phyloP scores from a whole-genome alignment of 768 basidiomycete species.

The Leccinum boreale region DNA sequence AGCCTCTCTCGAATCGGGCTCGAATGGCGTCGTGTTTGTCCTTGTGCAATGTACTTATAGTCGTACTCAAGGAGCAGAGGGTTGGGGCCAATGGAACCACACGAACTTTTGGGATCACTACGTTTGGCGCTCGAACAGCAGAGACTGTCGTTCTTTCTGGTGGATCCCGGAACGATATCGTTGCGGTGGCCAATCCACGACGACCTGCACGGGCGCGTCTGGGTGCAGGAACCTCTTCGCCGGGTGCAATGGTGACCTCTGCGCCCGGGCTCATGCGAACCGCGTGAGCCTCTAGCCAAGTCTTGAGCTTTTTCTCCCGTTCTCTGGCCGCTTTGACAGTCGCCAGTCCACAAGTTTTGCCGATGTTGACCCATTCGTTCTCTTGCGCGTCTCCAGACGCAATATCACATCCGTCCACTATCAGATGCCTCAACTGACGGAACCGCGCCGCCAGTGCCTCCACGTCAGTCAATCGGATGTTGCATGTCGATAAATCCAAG shows the following conservation, averaged over 20 bases:
- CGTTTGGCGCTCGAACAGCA: constrained; percentile 4
- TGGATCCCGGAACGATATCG: constrained; percentile 53
- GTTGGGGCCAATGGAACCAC: constrained; percentile 54
- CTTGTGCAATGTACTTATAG: constrained; percentile 27
- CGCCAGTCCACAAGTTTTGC: constrained; percentile 56
- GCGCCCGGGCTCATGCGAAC: background rate
- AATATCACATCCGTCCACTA: constrained; percentile 66
- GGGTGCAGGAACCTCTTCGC: background rate
- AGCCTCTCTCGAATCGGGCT: constrained; percentile 57
- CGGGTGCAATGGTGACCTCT: background rate
- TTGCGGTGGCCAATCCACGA: constrained; percentile 61
- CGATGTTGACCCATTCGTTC: constrained; percentile 60
- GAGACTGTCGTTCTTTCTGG: constrained; percentile 17
- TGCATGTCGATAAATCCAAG: constrained; percentile 76
- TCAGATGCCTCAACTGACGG: constrained; percentile 53
- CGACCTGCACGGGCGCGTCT: constrained; percentile 44
- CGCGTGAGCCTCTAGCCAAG: constrained; percentile 42
- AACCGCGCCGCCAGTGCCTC: constrained; percentile 53
- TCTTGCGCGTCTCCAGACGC: constrained; percentile 48
- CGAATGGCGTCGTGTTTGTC: constrained; percentile 40
- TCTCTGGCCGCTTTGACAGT: constrained; percentile 62
- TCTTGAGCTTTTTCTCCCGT: constrained; percentile 58
- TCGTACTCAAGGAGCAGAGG: constrained; percentile 49
- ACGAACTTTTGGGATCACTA: constrained; percentile 42
- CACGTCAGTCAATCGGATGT: constrained; percentile 50